These are phyloP conservation scores for Ascosphaera apis DNA, from an alignment of 2,329 filamentous ascomycete genomes.

Conservation along the genomic window DNA sequence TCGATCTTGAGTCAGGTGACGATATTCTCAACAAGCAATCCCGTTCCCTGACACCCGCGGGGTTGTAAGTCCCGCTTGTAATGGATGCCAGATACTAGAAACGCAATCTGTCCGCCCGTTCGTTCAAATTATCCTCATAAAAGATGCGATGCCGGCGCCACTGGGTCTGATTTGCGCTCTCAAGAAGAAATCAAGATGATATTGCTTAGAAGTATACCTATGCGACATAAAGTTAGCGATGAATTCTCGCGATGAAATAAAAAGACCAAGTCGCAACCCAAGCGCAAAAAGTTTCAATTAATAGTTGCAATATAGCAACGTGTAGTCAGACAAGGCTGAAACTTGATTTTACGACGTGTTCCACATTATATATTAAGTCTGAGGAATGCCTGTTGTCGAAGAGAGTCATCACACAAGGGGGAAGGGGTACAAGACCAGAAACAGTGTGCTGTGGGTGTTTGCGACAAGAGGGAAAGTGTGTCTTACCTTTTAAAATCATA, in stretches of 20 bases:
- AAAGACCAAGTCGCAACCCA: slow-evolving; percentile 3
- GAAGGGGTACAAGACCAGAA: background rate
- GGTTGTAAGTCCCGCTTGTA: slow-evolving; percentile 38
- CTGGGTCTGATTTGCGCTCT: slow-evolving; percentile 6
- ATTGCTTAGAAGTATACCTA: slow-evolving; percentile 1
- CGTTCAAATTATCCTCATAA: slow-evolving; percentile 43
- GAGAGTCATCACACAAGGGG: slow-evolving; percentile 19
- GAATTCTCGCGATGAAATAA: slow-evolving; percentile 13
- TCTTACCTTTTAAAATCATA: too few species aligned
- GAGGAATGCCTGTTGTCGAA: slow-evolving; percentile 46
- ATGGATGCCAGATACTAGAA: slow-evolving; percentile 26
- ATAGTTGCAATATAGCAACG: slow-evolving; percentile 5
- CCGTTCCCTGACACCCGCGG: slow-evolving; percentile 29
- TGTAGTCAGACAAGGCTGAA: slow-evolving; percentile 45
- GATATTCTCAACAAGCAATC: slow-evolving; percentile 43
- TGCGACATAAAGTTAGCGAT: slow-evolving; percentile 3
- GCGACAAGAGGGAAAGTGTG: background rate
- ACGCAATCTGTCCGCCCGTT: slow-evolving; percentile 44
- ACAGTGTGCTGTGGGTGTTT: background rate
- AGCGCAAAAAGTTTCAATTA: slow-evolving; percentile 6
- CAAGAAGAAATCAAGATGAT: slow-evolving; percentile 5
- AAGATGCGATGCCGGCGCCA: background rate
- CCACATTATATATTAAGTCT: slow-evolving; percentile 40
- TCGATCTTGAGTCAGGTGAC: slow-evolving; percentile 31
- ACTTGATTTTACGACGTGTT: slow-evolving; percentile 38